Percentiles rank a stretch among this genome's conserved stretches.
Conservation (phyloP, 768 basidiomycete genomes). For the Podaxis sp. region DNA sequence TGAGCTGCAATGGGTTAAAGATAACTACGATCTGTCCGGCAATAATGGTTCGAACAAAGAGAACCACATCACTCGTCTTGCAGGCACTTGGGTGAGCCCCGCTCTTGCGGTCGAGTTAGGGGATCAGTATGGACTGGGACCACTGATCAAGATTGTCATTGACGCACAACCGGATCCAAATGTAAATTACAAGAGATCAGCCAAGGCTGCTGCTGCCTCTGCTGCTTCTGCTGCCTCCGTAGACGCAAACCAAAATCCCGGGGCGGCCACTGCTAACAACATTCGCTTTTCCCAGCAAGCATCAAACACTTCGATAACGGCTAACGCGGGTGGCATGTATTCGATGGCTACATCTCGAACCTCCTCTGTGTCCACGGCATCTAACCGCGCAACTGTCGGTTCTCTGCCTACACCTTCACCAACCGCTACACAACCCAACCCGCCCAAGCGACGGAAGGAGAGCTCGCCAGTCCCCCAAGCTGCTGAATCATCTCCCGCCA, state of each 20-base stretch:
- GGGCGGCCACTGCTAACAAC: slow-evolving; percentile 28
- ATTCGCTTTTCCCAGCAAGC: slow-evolving; percentile 14
- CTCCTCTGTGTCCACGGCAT: slow-evolving; percentile 9
- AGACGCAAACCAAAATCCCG: slow-evolving; percentile 28
- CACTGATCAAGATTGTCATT: slow-evolving; percentile 65
- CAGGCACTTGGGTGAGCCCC: slow-evolving; percentile 84
- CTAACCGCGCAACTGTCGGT: slow-evolving; percentile 24
- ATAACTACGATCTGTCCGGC: slow-evolving; percentile 69
- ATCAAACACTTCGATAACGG: slow-evolving; percentile 1
- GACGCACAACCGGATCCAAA: slow-evolving; percentile 77
- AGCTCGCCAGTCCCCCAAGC: slow-evolving; percentile 44
- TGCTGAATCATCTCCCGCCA: slow-evolving; percentile 11
- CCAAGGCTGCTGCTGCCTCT: slow-evolving; percentile 35
- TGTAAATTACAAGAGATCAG: slow-evolving; percentile 75
- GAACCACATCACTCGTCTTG: slow-evolving; percentile 66
- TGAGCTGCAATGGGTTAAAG: slow-evolving; percentile 84
- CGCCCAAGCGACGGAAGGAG: slow-evolving; percentile 68
- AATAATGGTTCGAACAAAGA: slow-evolving; percentile 75
- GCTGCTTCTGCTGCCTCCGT: slow-evolving; percentile 28
- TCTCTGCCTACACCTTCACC: slow-evolving; percentile 45
- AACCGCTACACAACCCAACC: slow-evolving; percentile 36
- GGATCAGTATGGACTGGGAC: slow-evolving; percentile 58
- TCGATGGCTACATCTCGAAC: background rate
- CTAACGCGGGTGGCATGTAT: slow-evolving; percentile 1
- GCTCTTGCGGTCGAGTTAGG: slow-evolving; percentile 68